phyloP scores from a whole-genome alignment of 768 basidiomycete species.

The Leucogyrophana mollusca region DNA sequence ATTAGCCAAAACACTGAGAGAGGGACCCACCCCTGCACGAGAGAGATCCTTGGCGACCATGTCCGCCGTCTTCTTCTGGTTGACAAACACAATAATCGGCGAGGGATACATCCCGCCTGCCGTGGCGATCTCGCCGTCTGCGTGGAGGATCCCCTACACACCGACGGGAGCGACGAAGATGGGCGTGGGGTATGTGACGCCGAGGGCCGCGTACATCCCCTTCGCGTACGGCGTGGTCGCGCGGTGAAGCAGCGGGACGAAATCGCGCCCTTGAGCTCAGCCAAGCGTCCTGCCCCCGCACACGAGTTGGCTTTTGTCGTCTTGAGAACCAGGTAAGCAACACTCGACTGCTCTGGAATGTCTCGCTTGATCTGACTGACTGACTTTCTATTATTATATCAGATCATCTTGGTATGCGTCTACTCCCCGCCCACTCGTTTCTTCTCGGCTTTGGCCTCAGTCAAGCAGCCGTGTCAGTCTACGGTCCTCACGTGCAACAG shows the following conservation, averaged over 20 bases:
- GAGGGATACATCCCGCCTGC: constrained; percentile 75
- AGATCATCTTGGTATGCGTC: constrained; percentile 12
- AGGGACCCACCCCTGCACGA: constrained; percentile 74
- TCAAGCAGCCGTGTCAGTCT: constrained; percentile 16
- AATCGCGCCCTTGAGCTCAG: no score
- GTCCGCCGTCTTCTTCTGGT: constrained; percentile 99
- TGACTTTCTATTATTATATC: neutral
- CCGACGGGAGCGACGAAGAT: constrained; percentile 74
- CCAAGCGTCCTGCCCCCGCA: no score
- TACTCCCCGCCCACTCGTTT: constrained; percentile 25
- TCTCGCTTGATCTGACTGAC: neutral
- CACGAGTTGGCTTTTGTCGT: neutral
- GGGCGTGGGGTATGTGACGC: constrained; percentile 59
- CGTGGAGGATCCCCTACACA: constrained; percentile 71
- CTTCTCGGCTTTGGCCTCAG: constrained; percentile 9
- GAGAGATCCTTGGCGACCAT: constrained; percentile 95
- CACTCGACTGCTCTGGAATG: no score
- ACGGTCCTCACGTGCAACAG: constrained; percentile 25
- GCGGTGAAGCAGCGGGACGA: constrained; percentile 66
- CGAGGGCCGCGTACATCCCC: constrained; percentile 65
- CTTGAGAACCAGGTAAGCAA: constrained; percentile 17
- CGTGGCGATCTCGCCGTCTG: constrained; percentile 69
- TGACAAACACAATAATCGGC: constrained; percentile 98
- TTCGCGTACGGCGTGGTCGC: constrained; percentile 75
- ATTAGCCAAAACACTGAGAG: neutral